Conservation (phyloP, 441 rosid species). For the Brassica hybrid region DNA sequence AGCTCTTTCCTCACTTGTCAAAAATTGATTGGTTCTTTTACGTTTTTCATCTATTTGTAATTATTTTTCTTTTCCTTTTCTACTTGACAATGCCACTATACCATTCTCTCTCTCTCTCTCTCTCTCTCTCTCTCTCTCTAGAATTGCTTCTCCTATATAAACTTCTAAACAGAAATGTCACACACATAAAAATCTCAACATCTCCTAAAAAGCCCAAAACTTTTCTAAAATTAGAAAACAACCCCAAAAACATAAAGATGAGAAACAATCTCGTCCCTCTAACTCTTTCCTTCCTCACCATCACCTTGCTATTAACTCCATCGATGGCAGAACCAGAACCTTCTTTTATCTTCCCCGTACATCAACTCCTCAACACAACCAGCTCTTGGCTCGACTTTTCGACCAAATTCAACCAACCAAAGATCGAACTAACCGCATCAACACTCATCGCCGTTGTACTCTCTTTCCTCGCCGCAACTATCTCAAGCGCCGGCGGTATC, state of each 20-base stretch:
- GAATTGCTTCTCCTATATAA: slow-evolving; percentile 24
- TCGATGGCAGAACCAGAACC: slow-evolving; percentile 27
- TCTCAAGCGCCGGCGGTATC: slow-evolving; percentile 94
- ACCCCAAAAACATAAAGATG: slow-evolving; percentile 35
- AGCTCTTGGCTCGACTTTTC: slow-evolving; percentile 32
- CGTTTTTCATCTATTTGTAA: too few relatives aligned
- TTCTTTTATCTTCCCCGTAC: slow-evolving; percentile 18
- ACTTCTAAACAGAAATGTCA: not conserved
- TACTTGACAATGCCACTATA: not conserved
- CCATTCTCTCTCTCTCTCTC: not conserved
- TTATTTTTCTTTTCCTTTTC: too few relatives aligned
- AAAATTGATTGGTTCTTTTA: too few relatives aligned
- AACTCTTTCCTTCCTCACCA: slow-evolving; percentile 39
- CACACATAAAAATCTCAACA: slow-evolving; percentile 11
- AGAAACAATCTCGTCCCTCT: slow-evolving; percentile 26
- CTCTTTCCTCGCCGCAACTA: slow-evolving; percentile 70
- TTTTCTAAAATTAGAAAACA: not conserved
- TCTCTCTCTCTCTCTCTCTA: not conserved
- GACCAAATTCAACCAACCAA: slow-evolving; percentile 20
- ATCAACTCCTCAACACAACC: slow-evolving; percentile 27
- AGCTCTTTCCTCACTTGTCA: too few relatives aligned
- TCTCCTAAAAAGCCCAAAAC: not conserved
- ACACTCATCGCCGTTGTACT: slow-evolving; percentile 52
- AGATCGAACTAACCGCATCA: slow-evolving; percentile 38
- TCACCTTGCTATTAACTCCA: slow-evolving; percentile 36